Base-by-base conservation (phyloP, 352 stramenopile species). In the Peronospora tabacina region DNA sequence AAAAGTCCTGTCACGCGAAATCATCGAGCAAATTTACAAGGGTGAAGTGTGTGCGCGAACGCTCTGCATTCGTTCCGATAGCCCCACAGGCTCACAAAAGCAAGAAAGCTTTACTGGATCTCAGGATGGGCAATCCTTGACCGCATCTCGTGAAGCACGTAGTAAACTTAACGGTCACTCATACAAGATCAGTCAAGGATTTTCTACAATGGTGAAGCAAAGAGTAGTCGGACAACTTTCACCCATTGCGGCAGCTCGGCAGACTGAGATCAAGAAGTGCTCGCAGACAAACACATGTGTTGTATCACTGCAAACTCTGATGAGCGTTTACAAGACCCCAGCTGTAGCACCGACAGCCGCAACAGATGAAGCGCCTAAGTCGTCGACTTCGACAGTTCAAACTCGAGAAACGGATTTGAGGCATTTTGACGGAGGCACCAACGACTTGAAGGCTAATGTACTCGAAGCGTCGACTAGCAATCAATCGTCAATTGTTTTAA, bases 21-120 rank as follows among this genome's bases (percentile, higher is more conserved):
- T 75, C 13, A 61, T 78, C 39, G 53, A 68, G 41, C 63, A 70
- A 34, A 70, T 85, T 9, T 80, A 81, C 52, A 64, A 70, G 8
- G 70, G 73, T 9, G 45, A 66, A 12, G 41, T 68, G 10, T 79
- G 62, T 36, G 63, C 73, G 30, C 71, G 70, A 11, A 75, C 69
- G 3, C 52, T 58, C 12, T 50, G 42, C 45, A 60, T 33, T 44
- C 48, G 55, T 29, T 36, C 51, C 16, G 46, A 65, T 34, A 35
- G 17, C 29, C 35, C 36, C 9, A 20, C 37, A 32, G 46, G 24
- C 11, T 44, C 43, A n/a, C 44, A 55, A 22, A 42, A 43, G 10
- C 48, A 33, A 13, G 19, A 55, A 44, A 28, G 9, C 24, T 41
- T 20, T 4, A 41, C n/a, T 16, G 35, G 15, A 6, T 30, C 32